Base-by-base conservation (phyloP, 371 early-diverging fungal genomes). In the Actinomortierella ambigua region DNA sequence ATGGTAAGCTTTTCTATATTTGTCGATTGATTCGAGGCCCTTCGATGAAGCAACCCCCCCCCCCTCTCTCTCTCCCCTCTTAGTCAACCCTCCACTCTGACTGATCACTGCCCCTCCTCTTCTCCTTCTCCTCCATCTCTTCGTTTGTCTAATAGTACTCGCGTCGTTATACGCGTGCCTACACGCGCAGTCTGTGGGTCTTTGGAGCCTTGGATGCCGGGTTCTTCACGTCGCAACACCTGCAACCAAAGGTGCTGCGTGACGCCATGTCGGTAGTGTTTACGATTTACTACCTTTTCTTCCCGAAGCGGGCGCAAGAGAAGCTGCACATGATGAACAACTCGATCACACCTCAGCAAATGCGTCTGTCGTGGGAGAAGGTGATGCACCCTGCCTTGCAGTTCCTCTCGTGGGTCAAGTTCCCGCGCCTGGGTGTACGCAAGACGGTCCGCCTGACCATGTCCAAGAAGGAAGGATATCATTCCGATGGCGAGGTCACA, bases 201-300 rank as follows among this genome's bases (percentile, higher is more conserved):
- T 66, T 95, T 61, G 93, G 94, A 7, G 93, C 94, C 1, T 75
- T 96, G 26, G 98, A 98, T 68, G 98, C 98, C 2, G 98, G 98
- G 0, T 97, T 96, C 75, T 90, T 95, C 69, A 95, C 96, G 2
- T 95, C 95, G 11, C 93, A 94, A 91, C 71, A 82, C 34, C 79
- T 97, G 24, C 82, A 84, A 23, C 95, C 96, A 0, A 80, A 81
- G 50, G 81, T 82, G 65, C 61, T 95, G 23, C 84, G 94, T 9
- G 92, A 97, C 67, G 65, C 90, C 2, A 67, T 90, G 55, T 88
- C 92, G 0, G 65, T 96, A 6, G 49, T 95, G 8, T 93, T 96
- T 63, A 83, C 93, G 0, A 51, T 85, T 11, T 89, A 90, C 55
- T 98, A 96, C 61, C 77, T 97, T 20, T 82, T 95, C n/a, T 91